phyloP scores from a whole-genome alignment of 306 rosid species.

The Quercus dentata region DNA sequence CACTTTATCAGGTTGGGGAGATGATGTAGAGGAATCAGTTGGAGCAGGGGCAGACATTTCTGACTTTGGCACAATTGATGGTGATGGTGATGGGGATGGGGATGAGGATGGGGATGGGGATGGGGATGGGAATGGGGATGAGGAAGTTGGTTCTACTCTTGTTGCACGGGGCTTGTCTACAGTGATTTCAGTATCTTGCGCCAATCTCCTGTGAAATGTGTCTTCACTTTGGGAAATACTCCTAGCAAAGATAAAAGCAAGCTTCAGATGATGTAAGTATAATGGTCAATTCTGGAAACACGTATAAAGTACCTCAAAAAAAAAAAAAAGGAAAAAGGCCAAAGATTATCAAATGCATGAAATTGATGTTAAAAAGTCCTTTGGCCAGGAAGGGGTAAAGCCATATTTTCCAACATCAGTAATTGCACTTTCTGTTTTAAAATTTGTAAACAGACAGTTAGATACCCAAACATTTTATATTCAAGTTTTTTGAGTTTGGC shows the following conservation, averaged over 20 bases:
- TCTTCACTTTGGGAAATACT: constrained; percentile 21
- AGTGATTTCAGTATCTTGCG: background rate
- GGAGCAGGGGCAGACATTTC: background rate
- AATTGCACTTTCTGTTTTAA: background rate
- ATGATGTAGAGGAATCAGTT: background rate
- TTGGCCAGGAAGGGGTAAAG: background rate
- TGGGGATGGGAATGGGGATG: background rate
- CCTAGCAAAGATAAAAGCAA: constrained; percentile 37
- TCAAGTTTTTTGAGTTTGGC: background rate
- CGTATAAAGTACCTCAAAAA: background rate
- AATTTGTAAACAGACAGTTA: background rate
- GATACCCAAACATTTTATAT: background rate
- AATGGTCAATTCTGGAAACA: background rate
- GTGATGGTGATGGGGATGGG: background rate
- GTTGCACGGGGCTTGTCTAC: background rate
- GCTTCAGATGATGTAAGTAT: background rate
- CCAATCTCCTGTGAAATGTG: constrained; percentile 29
- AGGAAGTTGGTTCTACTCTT: background rate
- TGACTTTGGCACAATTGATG: background rate
- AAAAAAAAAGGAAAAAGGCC: background rate
- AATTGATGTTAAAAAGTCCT: background rate
- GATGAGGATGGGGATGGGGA: background rate
- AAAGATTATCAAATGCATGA: background rate
- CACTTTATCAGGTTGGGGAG: constrained; percentile 1
- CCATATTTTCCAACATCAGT: background rate